These are phyloP conservation scores for Colletotrichum plurivorum DNA, from an alignment of 2,329 filamentous ascomycete genomes.

Conservation along the genomic window DNA sequence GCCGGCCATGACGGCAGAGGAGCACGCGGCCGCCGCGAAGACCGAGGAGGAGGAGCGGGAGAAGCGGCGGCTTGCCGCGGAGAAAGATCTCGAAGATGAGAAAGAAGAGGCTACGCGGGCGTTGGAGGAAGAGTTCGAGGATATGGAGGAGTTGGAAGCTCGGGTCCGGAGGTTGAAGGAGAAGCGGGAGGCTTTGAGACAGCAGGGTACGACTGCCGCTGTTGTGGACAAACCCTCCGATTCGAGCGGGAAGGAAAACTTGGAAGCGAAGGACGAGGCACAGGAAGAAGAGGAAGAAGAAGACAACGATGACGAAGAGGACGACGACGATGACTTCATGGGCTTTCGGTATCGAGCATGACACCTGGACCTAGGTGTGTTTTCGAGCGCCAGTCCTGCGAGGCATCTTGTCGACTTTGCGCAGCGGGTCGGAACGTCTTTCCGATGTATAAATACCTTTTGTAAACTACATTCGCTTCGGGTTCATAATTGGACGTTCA, in stretches of 20 bases:
- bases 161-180: constrained; percentile 79
- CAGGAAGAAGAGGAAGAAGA: constrained; percentile 50
- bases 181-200: constrained; percentile 76
- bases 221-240: constrained; percentile 41
- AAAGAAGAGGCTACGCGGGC: constrained; percentile 82
- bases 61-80: constrained; percentile 67
- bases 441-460: constrained; percentile 30
- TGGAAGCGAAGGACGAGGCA: constrained; percentile 42
- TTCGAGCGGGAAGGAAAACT: constrained; percentile 47
- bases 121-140: constrained; percentile 83
- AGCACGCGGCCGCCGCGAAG: constrained; percentile 69
- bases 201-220: constrained; percentile 50
- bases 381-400: not conserved
- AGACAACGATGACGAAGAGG: constrained; percentile 60
- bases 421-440: constrained; percentile 12
- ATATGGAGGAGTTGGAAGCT: constrained; percentile 85
- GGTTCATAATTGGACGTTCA: constrained; percentile 31
- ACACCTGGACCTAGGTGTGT: not conserved
- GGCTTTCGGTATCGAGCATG: constrained; percentile 66
- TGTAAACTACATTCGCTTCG: constrained; percentile 36
- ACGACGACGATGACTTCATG: constrained; percentile 70
- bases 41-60: constrained; percentile 65
- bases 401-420: not conserved
- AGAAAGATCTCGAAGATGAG: constrained; percentile 74
- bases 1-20: constrained; percentile 75